Conservation (phyloP, 202 grass and related monocot species). For the Saccharum hybrid region DNA sequence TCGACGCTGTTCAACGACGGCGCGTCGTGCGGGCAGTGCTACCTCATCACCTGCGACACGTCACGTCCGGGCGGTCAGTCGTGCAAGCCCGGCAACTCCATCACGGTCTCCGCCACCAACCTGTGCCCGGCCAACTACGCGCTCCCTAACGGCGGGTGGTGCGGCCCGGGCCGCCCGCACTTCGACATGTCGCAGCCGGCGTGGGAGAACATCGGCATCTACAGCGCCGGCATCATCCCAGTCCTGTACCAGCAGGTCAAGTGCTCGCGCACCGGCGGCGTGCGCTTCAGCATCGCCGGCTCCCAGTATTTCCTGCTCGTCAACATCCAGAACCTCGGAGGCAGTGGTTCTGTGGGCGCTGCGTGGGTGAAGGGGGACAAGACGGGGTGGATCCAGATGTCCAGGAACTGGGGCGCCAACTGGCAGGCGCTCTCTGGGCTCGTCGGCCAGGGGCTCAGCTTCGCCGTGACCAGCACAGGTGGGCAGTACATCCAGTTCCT, state of each 20-base stretch:
- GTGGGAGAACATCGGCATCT: slow-evolving; percentile 13
- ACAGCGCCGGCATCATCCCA: neutral
- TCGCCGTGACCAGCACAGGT: slow-evolving; percentile 54
- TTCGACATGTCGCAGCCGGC: slow-evolving; percentile 52
- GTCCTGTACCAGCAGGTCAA: slow-evolving; percentile 38
- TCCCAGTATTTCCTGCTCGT: slow-evolving; percentile 74
- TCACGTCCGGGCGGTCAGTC: neutral
- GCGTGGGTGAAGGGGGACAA: slow-evolving; percentile 49
- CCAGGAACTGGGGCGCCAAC: slow-evolving; percentile 82
- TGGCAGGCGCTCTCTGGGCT: slow-evolving; percentile 61
- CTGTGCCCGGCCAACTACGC: slow-evolving; percentile 74
- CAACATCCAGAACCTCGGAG: slow-evolving; percentile 70
- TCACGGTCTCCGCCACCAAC: slow-evolving; percentile 61
- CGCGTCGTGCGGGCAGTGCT: slow-evolving; percentile 76
- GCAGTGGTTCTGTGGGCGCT: slow-evolving; percentile 55
- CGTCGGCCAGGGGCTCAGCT: slow-evolving; percentile 52
- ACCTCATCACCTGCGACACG: slow-evolving; percentile 27
- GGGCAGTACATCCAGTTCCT: slow-evolving; percentile 52
- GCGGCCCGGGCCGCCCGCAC: slow-evolving; percentile 64
- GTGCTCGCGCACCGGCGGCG: slow-evolving; percentile 61
- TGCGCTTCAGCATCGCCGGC: slow-evolving; percentile 61
- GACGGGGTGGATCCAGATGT: slow-evolving; percentile 58
- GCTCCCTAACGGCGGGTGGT: slow-evolving; percentile 69
- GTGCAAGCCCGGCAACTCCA: slow-evolving; percentile 29
- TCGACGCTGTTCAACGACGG: slow-evolving; percentile 71